Evolutionary conservation across 768 basidiomycete species (phyloP).

Genomic region (Lentinula lateritia): DNA sequence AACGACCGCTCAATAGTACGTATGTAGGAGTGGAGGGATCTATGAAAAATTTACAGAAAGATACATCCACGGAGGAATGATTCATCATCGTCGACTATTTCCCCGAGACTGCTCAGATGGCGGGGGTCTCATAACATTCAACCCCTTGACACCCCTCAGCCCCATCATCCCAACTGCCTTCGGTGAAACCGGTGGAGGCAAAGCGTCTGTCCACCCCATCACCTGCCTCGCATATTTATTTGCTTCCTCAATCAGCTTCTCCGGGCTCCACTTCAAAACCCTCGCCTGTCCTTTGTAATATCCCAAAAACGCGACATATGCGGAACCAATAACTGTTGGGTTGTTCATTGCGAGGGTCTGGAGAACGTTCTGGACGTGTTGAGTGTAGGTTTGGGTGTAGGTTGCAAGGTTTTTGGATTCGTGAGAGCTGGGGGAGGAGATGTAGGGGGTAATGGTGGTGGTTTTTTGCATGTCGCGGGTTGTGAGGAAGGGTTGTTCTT

Average conservation of each 20-base stretch:
- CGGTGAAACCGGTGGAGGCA: slow-evolving; percentile 32
- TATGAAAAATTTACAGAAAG: too few relatives aligned
- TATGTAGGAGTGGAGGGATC: too few relatives aligned
- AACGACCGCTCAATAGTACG: too few relatives aligned
- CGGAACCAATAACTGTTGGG: slow-evolving; percentile 37
- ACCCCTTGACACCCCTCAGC: slow-evolving; percentile 27
- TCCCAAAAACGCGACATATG: slow-evolving; percentile 52
- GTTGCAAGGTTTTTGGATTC: neutral
- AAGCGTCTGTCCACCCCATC: slow-evolving; percentile 30
- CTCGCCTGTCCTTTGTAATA: slow-evolving; percentile 43
- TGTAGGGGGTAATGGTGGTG: slow-evolving; percentile 27
- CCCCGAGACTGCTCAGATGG: neutral
- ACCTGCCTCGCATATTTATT: slow-evolving; percentile 29
- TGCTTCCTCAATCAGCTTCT: slow-evolving; percentile 33
- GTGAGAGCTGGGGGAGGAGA: slow-evolving; percentile 11
- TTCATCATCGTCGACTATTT: neutral
- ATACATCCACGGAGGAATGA: too few relatives aligned
- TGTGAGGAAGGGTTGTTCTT: slow-evolving; percentile 44
- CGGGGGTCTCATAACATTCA: neutral
- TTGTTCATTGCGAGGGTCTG: slow-evolving; percentile 26
- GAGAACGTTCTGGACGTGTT: slow-evolving; percentile 14
- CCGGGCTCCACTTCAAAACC: slow-evolving; percentile 30
- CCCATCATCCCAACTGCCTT: slow-evolving; percentile 48
- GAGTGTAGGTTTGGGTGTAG: slow-evolving; percentile 12
- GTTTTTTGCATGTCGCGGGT: slow-evolving; percentile 32